Conservation (phyloP, 1,284 basidiomycete species). For the Inonotus hispidus region DNA sequence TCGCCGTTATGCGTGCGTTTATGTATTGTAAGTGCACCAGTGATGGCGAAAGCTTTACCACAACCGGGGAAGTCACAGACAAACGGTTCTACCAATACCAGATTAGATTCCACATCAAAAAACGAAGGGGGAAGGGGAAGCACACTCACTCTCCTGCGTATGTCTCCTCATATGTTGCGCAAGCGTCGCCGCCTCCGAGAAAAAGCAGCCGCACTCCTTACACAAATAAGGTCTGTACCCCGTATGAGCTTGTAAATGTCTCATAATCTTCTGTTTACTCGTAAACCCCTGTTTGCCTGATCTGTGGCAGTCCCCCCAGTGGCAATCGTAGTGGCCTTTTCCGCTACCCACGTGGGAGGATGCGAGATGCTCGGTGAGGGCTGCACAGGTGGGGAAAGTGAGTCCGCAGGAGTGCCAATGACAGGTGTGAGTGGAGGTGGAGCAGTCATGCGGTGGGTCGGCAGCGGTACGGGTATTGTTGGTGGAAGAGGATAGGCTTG, state of each 20-base stretch:
- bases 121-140: not conserved
- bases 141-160: conserved; percentile 80
- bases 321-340: conserved; percentile 83
- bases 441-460: conserved; percentile 22
- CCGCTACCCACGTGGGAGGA: conserved; percentile 79
- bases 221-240: conserved; percentile 87
- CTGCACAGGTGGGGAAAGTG: conserved; percentile 60
- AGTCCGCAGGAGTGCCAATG: conserved; percentile 62
- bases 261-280: conserved; percentile 90
- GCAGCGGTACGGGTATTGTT: conserved; percentile 12
- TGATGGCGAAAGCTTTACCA: conserved; percentile 88
- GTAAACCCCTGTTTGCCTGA: conserved; percentile 67
- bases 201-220: conserved; percentile 72
- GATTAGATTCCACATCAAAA: not conserved
- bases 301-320: conserved; percentile 79
- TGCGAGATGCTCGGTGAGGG: conserved; percentile 79
- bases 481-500: not conserved
- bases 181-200: conserved; percentile 87
- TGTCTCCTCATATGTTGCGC: conserved; percentile 90
- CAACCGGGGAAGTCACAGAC: conserved; percentile 86
- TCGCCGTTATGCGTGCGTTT: conserved; percentile 85
- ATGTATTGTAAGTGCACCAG: conserved; percentile 92
- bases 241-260: conserved; percentile 82
- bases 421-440: conserved; percentile 48
- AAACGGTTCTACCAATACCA: conserved; percentile 65